A percentile compares a stretch with the other conserved stretches of the same genome.
Evolutionary conservation across 2,329 filamentous ascomycete species (phyloP).

Genomic region (Aspergillus latus): DNA sequence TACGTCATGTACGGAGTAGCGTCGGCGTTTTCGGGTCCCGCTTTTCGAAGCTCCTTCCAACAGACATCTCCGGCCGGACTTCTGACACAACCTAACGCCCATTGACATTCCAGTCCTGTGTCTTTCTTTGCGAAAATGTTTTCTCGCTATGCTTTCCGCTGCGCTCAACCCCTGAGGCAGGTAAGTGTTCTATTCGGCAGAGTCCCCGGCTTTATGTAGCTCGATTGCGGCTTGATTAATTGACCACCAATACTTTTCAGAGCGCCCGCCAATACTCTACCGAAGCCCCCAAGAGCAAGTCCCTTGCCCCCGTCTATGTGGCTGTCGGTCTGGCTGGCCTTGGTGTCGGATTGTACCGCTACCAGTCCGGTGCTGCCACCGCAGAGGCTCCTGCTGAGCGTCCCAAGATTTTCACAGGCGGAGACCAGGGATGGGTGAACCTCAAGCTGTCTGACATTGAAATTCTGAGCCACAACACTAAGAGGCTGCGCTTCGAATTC

Average conservation of each 20-base stretch:
- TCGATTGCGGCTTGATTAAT: slow-evolving; percentile 2
- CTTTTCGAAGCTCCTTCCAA: slow-evolving; percentile 9
- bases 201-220: background rate
- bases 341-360: slow-evolving; percentile 60
- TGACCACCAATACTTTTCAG: slow-evolving; percentile 39
- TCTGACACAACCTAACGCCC: slow-evolving; percentile 7
- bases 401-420: slow-evolving; percentile 68
- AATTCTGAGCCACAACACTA: slow-evolving; percentile 88
- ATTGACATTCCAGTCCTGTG: slow-evolving; percentile 19
- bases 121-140: slow-evolving; percentile 59
- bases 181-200: slow-evolving; percentile 45
- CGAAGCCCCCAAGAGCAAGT: slow-evolving; percentile 52
- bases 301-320: slow-evolving; percentile 59
- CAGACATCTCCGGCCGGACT: background rate
- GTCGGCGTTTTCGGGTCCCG: slow-evolving; percentile 8
- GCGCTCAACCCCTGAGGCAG: slow-evolving; percentile 64
- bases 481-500: slow-evolving; percentile 84
- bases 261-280: slow-evolving; percentile 73
- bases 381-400: slow-evolving; percentile 38
- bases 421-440: slow-evolving; percentile 84
- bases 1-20: slow-evolving; percentile 7
- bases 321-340: slow-evolving; percentile 40
- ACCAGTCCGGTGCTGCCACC: slow-evolving; percentile 33
- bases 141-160: slow-evolving; percentile 63
- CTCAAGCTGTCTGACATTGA: slow-evolving; percentile 78